Base-by-base conservation (phyloP, 2,329 filamentous ascomycete genomes). In the Phoma sp. region DNA sequence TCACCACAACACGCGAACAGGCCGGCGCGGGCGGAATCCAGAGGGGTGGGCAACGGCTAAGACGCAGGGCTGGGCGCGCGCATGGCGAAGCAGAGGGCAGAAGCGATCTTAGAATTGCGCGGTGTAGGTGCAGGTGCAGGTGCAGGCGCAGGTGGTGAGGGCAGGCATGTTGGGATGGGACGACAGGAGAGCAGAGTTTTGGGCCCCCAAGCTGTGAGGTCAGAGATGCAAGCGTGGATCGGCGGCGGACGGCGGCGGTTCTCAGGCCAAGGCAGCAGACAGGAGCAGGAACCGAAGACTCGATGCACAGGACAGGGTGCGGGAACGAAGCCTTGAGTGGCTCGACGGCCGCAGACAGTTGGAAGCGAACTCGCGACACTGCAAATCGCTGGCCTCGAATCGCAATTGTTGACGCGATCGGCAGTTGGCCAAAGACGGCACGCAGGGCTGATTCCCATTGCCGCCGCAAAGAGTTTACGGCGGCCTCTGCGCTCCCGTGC, bases 141-240 rank as follows among this genome's bases (percentile, higher is more conserved):
- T 18, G 18, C 18, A 42, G 41, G 46, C 32, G 51, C 30, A 18
- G 52, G 57, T 56, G 59, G 41, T 47, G 41, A 44, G 36, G 51
- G 38, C 25, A 32, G 54, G 32, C 51, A 57, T 52, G 47, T 49
- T 43, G 55, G 51, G 55, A 47, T 27, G 8, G 14, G 27, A 18
- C 14, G 13, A 38, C 46, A 42, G 52, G 47, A 54, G 33, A 45
- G 37, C 48, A 61, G 51, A 60, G 51, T 52, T 60, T 61, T 59
- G 59, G 46, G 49, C 50, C 41, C 32, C 24, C 37, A 50, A 18
- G 18, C 41, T 13, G 35, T 50, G 52, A 56, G 47, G 33, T 52
- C 47, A 51, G 53, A 56, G 39, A 37, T 52, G 33, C 41, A 38
- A 30, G 47, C 41, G 29, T 33, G 33, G 27, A 43, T 35, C 23